Evolutionary conservation across 2,329 filamentous ascomycete species (phyloP), one percentile per base, ranked within the genome.

Genomic region (Fusarium protoensiforme): DNA sequence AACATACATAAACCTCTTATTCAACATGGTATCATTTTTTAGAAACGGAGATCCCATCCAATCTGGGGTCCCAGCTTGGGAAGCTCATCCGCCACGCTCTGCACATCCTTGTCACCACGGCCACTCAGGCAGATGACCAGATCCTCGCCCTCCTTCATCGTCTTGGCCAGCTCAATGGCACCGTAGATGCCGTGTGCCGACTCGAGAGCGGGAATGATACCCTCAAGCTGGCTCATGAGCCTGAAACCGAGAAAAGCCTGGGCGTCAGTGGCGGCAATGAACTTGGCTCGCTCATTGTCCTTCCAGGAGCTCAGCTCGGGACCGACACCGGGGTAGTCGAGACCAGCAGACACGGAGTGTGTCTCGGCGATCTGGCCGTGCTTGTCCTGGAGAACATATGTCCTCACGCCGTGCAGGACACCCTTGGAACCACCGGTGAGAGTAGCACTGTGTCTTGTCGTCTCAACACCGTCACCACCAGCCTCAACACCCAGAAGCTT

Each of bases 291-390:
- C 66, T 92, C 88, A 74, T 84, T 93, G 80, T 98, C 96, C 85
- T 99, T 99, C 96, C 96, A 99, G 73, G 89, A 90, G 36, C 93
- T 91, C 62, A 99, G 88, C 83, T 99, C 96, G 3, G 96, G 96
- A 0, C 96, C 96, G 31, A 99, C 96, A 81, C 96, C 96, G 1
- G 96, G 96, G 82, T 99, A 99, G 84, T 99, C 96, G 8, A 99
- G 91, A 71, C 96, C 96, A 4, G 96, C 96, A 24, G 96, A 98
- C 66, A 99, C 92, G 33, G 96, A 98, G 85, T 99, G 96, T 4
- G 96, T 99, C 78, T 98, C 95, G 68, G 89, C 88, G 79, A 99
- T 98, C 84, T 99, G 96, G 7, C 96, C 96, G 82, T 98, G 91
- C 81, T 93, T 88, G 84, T 98, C 92, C 85, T 99, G 96, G 20